phyloP scores from a whole-genome alignment of 2,329 filamentous ascomycete genomes.

The Penicillium sp. region DNA sequence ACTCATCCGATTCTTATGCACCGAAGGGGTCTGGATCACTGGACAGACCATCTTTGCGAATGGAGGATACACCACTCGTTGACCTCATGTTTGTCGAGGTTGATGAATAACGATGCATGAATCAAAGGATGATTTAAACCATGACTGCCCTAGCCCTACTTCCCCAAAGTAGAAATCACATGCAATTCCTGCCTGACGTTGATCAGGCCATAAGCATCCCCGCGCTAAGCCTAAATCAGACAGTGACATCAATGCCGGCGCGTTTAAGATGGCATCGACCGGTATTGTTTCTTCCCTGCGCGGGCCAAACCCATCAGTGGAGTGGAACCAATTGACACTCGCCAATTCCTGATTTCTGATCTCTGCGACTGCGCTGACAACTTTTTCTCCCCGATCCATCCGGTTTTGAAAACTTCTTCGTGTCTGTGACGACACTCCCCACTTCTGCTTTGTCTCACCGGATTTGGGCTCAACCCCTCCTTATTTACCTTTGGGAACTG shows the following conservation, averaged over 20 bases:
- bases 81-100: too few relatives aligned
- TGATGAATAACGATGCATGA: neutral
- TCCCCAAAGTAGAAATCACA: neutral
- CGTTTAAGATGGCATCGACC: too few relatives aligned
- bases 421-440: conserved; percentile 15
- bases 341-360: neutral
- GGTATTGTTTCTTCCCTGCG: too few relatives aligned
- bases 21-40: conserved; percentile 44
- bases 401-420: conserved; percentile 1
- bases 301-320: too few relatives aligned
- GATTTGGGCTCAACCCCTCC: conserved; percentile 28
- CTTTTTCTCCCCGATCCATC: neutral
- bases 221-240: conserved; percentile 14
- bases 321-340: neutral
- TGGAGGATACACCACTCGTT: conserved; percentile 45
- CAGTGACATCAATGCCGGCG: too few relatives aligned
- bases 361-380: neutral
- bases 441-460: conserved; percentile 39
- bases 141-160: neutral
- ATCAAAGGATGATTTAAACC: too few relatives aligned
- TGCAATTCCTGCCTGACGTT: too few relatives aligned
- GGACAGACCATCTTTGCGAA: conserved; percentile 48
- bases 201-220: too few relatives aligned
- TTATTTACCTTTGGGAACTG: conserved; percentile 14
- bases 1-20: conserved; percentile 42